A percentile compares a stretch with the other conserved stretches of the same genome.
Conservation (phyloP, 805 yeast genomes). For the Metschnikowia cerradonensis region DNA sequence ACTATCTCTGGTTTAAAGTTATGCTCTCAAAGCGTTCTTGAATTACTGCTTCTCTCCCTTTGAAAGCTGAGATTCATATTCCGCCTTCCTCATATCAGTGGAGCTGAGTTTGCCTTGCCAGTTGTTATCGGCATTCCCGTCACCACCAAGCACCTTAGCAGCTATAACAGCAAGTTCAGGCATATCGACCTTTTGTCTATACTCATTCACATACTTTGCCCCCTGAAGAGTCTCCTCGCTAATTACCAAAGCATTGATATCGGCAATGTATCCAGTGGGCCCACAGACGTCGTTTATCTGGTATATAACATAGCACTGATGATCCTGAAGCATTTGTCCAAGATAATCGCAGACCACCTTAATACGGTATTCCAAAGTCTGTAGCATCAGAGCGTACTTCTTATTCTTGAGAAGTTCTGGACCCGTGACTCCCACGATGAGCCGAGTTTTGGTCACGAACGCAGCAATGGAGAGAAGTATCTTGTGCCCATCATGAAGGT, state of each 20-base stretch:
- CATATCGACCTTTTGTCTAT: constrained; percentile 56
- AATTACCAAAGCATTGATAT: constrained; percentile 75
- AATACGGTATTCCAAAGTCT: constrained; percentile 53
- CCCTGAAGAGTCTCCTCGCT: constrained; percentile 79
- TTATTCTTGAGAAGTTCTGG: constrained; percentile 68
- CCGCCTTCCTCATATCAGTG: constrained; percentile 60
- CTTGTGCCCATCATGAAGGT: constrained; percentile 92
- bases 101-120: constrained; percentile 81
- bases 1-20: too few relatives aligned
- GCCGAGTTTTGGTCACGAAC: constrained; percentile 48
- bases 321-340: constrained; percentile 39
- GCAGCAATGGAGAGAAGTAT: constrained; percentile 71
- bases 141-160: constrained; percentile 60
- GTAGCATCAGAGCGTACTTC: constrained; percentile 61
- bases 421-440: constrained; percentile 86
- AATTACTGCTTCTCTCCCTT: neutral
- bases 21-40: neutral
- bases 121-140: constrained; percentile 32
- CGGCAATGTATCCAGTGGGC: constrained; percentile 75
- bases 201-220: constrained; percentile 65
- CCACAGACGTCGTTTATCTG: constrained; percentile 87
- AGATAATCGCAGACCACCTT: constrained; percentile 48
- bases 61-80: constrained; percentile 5
- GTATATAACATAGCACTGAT: constrained; percentile 45
- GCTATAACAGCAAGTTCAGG: constrained; percentile 36